Conservation (phyloP, 2,329 filamentous ascomycete genomes). For the Calonectria hongkongensis region DNA sequence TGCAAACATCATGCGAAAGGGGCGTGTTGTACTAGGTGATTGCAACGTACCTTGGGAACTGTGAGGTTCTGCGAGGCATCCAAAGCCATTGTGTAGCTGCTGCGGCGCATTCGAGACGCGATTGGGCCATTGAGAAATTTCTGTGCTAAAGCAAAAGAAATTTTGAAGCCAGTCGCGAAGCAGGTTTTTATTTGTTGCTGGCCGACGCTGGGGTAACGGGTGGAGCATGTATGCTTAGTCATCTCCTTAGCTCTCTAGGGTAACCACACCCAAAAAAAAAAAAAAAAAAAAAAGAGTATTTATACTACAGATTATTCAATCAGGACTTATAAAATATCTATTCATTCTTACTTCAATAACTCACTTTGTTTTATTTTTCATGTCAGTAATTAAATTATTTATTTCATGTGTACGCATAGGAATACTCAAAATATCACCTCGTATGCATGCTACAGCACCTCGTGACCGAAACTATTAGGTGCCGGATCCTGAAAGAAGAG, state of each 20-base stretch:
- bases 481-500: no score
- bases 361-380: no score
- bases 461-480: no score
- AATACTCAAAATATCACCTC: no score
- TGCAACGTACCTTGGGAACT: not conserved
- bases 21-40: not conserved
- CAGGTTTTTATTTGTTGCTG: not conserved
- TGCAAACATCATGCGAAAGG: conserved; percentile 15
- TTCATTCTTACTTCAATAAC: no score
- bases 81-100: not conserved
- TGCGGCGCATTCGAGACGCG: not conserved
- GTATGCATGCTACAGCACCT: no score
- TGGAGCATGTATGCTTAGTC: not conserved
- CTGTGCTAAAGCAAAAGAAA: not conserved
- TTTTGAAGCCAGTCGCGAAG: not conserved
- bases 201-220: not conserved
- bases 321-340: no score
- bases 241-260: not conserved
- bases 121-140: not conserved
- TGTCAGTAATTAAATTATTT: no score
- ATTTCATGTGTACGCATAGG: no score
- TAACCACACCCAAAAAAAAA: no score
- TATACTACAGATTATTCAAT: no score
- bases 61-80: not conserved
- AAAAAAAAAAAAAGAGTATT: no score